These are phyloP conservation scores for Talaromyces pinophilus DNA, from an alignment of 2,329 filamentous ascomycete species.

Conservation along the genomic window DNA sequence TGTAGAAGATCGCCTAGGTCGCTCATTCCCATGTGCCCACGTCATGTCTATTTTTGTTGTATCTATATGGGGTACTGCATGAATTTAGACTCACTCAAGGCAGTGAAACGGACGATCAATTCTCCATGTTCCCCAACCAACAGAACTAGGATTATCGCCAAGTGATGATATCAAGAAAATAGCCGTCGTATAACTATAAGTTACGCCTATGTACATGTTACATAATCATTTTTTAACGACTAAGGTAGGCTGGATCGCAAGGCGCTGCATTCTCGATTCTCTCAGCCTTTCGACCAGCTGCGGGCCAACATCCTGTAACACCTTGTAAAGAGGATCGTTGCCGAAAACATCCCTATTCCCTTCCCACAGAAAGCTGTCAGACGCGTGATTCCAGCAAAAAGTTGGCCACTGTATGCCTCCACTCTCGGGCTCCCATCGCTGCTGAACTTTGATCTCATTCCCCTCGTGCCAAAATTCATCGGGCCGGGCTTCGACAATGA, in stretches of 20 bases:
- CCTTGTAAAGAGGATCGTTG: conserved; percentile 9
- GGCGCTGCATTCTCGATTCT: neutral
- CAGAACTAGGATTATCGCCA: neutral
- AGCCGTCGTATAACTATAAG: neutral
- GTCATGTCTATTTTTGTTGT: neutral
- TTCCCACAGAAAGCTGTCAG: conserved; percentile 2
- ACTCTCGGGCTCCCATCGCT: conserved; percentile 9
- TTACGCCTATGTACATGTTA: neutral
- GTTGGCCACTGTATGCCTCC: neutral
- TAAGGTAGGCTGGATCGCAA: conserved; percentile 10
- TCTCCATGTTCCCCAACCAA: neutral
- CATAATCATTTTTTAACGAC: conserved; percentile 10
- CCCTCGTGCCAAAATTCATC: conserved; percentile 7
- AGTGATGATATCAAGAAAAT: neutral
- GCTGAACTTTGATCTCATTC: conserved; percentile 10
- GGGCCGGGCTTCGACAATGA: conserved; percentile 5
- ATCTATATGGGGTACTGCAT: neutral
- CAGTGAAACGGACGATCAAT: neutral
- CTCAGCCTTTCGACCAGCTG: conserved; percentile 2
- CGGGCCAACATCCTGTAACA: neutral
- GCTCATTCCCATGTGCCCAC: neutral
- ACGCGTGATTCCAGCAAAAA: conserved; percentile 1
- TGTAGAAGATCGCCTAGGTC: neutral
- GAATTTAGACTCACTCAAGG: neutral
- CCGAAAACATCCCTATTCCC: neutral